These are phyloP conservation scores for Ganoderma boninense DNA, from an alignment of 1,284 basidiomycete species.

Conservation along the genomic window DNA sequence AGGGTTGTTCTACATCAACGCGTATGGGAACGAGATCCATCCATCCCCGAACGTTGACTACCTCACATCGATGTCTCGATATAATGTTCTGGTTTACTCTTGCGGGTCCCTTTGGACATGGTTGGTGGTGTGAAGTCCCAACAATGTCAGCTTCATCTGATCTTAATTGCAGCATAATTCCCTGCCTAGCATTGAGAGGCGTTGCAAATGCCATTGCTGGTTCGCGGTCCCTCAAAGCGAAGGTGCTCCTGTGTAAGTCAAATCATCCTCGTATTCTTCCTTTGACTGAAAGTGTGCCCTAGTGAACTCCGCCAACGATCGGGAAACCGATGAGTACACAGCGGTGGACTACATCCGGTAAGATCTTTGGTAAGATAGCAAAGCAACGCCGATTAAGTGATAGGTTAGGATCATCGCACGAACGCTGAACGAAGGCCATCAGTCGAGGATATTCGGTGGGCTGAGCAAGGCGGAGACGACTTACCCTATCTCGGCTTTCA, in stretches of 20 bases:
- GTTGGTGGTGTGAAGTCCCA: slow-evolving; percentile 44
- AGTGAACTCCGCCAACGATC: slow-evolving; percentile 93
- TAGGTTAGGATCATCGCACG: slow-evolving; percentile 67
- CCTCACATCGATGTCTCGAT: slow-evolving; percentile 68
- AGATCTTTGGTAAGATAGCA: slow-evolving; percentile 16
- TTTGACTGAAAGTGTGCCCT: slow-evolving; percentile 20
- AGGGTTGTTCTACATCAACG: slow-evolving; percentile 94
- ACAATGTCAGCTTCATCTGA: background rate
- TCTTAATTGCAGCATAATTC: slow-evolving; percentile 71
- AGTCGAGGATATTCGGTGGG: slow-evolving; percentile 54
- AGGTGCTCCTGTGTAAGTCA: slow-evolving; percentile 82
- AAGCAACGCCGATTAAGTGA: background rate
- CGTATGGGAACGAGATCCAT: slow-evolving; percentile 90
- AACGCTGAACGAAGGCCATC: slow-evolving; percentile 75
- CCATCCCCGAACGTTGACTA: slow-evolving; percentile 89
- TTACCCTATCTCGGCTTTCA: slow-evolving; percentile 75
- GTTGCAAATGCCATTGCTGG: slow-evolving; percentile 84
- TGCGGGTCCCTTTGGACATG: slow-evolving; percentile 95
- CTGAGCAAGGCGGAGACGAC: slow-evolving; percentile 65
- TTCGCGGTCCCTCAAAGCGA: slow-evolving; percentile 77
- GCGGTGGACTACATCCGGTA: slow-evolving; percentile 88
- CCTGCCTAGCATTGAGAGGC: slow-evolving; percentile 88
- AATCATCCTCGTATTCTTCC: background rate
- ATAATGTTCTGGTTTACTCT: slow-evolving; percentile 86
- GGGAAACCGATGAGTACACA: slow-evolving; percentile 89